These are phyloP conservation scores for Volvariella surrecta DNA, from an alignment of 1,284 basidiomycete genomes.

Conservation along the genomic window DNA sequence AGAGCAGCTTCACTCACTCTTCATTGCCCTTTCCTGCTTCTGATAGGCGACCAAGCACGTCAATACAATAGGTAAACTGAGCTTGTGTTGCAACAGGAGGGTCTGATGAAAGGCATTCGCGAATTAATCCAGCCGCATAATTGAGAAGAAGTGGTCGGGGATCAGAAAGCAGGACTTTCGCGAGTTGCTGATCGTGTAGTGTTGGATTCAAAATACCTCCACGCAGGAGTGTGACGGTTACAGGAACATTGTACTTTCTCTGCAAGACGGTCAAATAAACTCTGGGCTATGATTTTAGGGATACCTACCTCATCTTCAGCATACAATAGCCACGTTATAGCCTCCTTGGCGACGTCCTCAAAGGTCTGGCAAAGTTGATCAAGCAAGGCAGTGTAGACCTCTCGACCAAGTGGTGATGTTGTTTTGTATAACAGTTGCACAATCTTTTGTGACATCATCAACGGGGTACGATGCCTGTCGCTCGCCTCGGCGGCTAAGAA, in stretches of 20 bases:
- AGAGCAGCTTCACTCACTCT: constrained; percentile 48
- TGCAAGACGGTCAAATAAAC: constrained; percentile 21
- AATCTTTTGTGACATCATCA: constrained; percentile 92
- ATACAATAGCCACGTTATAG: constrained; percentile 93
- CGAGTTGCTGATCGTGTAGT: constrained; percentile 87
- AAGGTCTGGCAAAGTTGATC: constrained; percentile 87
- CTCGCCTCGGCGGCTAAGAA: constrained; percentile 70
- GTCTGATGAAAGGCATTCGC: constrained; percentile 78
- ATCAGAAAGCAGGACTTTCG: constrained; percentile 80
- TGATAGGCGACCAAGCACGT: constrained; percentile 70
- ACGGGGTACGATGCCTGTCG: constrained; percentile 79
- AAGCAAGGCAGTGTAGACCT: constrained; percentile 85
- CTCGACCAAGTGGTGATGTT: constrained; percentile 72
- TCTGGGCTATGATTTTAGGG: not conserved
- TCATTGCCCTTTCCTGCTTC: constrained; percentile 74
- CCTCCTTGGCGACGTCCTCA: constrained; percentile 93
- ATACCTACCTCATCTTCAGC: constrained; percentile 86
- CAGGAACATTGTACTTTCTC: constrained; percentile 95
- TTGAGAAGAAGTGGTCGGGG: constrained; percentile 73
- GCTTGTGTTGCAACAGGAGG: constrained; percentile 73
- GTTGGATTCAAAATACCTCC: constrained; percentile 74
- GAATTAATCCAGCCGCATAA: constrained; percentile 80
- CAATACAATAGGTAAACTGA: constrained; percentile 79
- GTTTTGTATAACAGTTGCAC: constrained; percentile 88
- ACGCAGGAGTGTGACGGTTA: constrained; percentile 83